These are phyloP conservation scores for Coniferiporia sulphurascens DNA, from an alignment of 1,284 basidiomycete species.

Conservation along the genomic window DNA sequence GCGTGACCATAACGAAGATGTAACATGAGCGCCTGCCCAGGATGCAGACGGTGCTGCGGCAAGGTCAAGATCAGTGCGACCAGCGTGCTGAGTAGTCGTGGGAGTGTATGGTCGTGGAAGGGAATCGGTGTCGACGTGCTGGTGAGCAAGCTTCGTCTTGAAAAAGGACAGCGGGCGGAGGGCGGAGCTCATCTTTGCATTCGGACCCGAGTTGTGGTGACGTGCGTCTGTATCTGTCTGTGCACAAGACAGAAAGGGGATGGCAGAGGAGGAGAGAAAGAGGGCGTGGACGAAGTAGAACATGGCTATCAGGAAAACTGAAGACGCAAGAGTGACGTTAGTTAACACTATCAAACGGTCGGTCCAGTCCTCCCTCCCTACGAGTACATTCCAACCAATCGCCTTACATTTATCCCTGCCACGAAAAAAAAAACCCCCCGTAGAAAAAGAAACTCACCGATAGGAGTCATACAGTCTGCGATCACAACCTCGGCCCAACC, in stretches of 20 bases:
- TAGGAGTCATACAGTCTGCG: constrained; percentile 11
- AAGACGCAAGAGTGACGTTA: too few species aligned
- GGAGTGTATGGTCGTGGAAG: background rate
- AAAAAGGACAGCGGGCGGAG: constrained; percentile 6
- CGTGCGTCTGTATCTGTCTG: background rate
- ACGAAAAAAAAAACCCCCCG: background rate
- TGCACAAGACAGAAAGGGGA: background rate
- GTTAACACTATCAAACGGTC: too few species aligned
- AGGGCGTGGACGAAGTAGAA: constrained; percentile 3
- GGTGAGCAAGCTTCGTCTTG: background rate
- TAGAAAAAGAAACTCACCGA: constrained; percentile 10
- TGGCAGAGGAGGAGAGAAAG: background rate
- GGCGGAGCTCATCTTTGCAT: background rate
- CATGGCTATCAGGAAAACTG: constrained; percentile 6
- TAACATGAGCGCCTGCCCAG: too few species aligned
- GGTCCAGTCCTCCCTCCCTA: too few species aligned
- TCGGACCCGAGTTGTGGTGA: too few species aligned
- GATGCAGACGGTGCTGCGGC: background rate
- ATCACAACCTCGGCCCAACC: constrained; percentile 7
- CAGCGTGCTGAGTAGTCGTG: background rate
- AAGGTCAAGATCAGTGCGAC: background rate
- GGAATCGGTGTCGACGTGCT: background rate
- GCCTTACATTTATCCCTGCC: background rate
- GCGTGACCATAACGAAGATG: too few species aligned
- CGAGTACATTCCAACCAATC: background rate